phyloP scores from a whole-genome alignment of 2,329 filamentous ascomycete genomes.

The Talaromyces piceae region DNA sequence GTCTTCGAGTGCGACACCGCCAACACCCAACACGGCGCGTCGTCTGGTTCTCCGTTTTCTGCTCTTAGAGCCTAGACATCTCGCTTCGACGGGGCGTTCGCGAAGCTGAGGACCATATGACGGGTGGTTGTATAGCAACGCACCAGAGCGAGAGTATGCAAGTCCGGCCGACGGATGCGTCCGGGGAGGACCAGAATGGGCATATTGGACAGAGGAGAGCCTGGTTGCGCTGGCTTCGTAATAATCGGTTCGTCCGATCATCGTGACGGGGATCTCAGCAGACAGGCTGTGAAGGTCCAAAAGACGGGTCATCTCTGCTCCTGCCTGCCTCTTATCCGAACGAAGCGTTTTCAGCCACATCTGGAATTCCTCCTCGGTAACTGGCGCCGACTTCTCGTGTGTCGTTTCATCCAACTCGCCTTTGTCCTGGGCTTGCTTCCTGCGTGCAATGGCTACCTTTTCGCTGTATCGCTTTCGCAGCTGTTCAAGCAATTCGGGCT shows the following conservation, averaged over 20 bases:
- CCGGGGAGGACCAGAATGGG: conserved; percentile 44
- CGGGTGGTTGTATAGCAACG: conserved; percentile 53
- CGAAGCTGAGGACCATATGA: conserved; percentile 51
- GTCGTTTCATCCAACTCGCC: conserved; percentile 27
- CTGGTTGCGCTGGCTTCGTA: conserved; percentile 30
- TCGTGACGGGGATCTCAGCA: conserved; percentile 29
- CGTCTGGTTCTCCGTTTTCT: conserved; percentile 25
- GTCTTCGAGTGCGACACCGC: conserved; percentile 36
- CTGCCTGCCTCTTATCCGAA: conserved; percentile 39
- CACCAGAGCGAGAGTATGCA: conserved; percentile 51
- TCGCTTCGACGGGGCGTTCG: conserved; percentile 48
- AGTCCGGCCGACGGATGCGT: conserved; percentile 61
- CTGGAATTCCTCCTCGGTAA: conserved; percentile 41
- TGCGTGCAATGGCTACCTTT: conserved; percentile 28
- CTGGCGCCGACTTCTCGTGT: conserved; percentile 18
- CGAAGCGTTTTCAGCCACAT: conserved; percentile 40
- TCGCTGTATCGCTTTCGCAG: conserved; percentile 27
- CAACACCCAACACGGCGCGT: conserved; percentile 33
- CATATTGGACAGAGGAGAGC: conserved; percentile 36
- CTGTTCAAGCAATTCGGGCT: conserved; percentile 31
- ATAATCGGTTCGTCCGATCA: conserved; percentile 23
- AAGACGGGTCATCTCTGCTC: conserved; percentile 47
- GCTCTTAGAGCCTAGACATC: conserved; percentile 46
- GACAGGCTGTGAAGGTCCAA: conserved; percentile 47
- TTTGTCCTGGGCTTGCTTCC: conserved; percentile 34